Evolutionary conservation across 495 filamentous ascomycete species (phyloP).

Genomic region (Aspergillus sparsus): DNA sequence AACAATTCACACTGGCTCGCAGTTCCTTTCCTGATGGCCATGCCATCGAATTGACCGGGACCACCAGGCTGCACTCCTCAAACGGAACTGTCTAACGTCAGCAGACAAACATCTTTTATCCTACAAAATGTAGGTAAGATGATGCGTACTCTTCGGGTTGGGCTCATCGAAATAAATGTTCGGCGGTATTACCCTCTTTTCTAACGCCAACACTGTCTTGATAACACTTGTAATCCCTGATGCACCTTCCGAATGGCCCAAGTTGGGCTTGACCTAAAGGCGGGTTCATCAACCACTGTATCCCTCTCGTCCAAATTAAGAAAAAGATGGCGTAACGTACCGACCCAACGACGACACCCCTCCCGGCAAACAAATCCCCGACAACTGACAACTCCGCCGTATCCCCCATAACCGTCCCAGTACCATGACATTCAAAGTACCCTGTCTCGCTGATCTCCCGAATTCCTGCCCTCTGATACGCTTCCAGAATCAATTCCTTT

Average conservation of each 20-base stretch:
- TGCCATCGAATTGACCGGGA: constrained; percentile 23
- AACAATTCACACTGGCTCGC: constrained; percentile 36
- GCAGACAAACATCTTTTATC: too few species aligned
- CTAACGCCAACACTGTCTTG: constrained; percentile 35
- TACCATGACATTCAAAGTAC: constrained; percentile 42
- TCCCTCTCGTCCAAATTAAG: not conserved
- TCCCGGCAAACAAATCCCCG: constrained; percentile 20
- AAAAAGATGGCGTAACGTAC: constrained; percentile 7
- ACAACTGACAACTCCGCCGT: constrained; percentile 26
- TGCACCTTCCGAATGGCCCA: constrained; percentile 44
- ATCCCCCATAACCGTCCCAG: constrained; percentile 41
- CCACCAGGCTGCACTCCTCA: constrained; percentile 24
- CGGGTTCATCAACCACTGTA: not conserved
- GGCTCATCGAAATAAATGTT: constrained; percentile 34
- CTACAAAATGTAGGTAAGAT: too few species aligned
- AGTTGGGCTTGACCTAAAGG: constrained; percentile 38
- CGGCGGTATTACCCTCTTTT: constrained; percentile 37
- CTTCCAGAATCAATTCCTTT: constrained; percentile 27
- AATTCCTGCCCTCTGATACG: constrained; percentile 31
- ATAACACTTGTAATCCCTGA: constrained; percentile 39
- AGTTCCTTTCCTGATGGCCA: constrained; percentile 33
- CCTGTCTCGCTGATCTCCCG: constrained; percentile 24
- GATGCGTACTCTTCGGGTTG: constrained; percentile 28
- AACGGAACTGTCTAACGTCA: constrained; percentile 29
- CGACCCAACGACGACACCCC: constrained; percentile 23